Evolutionary conservation across 2,329 filamentous ascomycete genomes (phyloP).

Genomic region (Metarhizium anisopliae): DNA sequence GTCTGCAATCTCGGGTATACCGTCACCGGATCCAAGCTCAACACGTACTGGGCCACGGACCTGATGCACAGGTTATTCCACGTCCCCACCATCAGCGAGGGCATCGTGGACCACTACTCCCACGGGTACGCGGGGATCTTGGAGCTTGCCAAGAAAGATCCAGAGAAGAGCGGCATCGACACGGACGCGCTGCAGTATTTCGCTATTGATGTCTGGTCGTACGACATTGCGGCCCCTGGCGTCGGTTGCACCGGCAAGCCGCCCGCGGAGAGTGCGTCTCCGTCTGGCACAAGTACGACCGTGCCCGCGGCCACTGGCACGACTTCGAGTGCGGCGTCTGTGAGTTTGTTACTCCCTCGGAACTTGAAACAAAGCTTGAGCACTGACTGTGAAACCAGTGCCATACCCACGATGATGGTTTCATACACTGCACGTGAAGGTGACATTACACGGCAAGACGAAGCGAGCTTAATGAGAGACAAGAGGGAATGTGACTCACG

Average conservation of each 20-base stretch:
- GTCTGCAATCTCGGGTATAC: constrained; percentile 57
- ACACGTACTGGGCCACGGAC: constrained; percentile 58
- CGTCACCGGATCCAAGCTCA: constrained; percentile 44
- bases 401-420: no score
- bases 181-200: constrained; percentile 59
- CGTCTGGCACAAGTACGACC: not conserved
- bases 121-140: constrained; percentile 48
- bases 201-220: constrained; percentile 58
- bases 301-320: not conserved
- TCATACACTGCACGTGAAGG: no score
- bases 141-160: constrained; percentile 38
- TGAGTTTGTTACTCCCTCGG: not conserved
- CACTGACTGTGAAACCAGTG: no score
- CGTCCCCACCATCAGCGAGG: constrained; percentile 50
- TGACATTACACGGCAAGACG: no score
- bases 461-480: no score
- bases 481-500: no score
- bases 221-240: constrained; percentile 54
- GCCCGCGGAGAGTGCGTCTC: not conserved
- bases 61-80: constrained; percentile 60
- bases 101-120: constrained; percentile 51
- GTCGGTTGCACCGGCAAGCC: constrained; percentile 15
- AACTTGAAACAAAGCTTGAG: not conserved
- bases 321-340: not conserved
- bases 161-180: constrained; percentile 43